These are phyloP conservation scores for Trametes pubescens DNA, from an alignment of 1,284 basidiomycete genomes.

Conservation along the genomic window DNA sequence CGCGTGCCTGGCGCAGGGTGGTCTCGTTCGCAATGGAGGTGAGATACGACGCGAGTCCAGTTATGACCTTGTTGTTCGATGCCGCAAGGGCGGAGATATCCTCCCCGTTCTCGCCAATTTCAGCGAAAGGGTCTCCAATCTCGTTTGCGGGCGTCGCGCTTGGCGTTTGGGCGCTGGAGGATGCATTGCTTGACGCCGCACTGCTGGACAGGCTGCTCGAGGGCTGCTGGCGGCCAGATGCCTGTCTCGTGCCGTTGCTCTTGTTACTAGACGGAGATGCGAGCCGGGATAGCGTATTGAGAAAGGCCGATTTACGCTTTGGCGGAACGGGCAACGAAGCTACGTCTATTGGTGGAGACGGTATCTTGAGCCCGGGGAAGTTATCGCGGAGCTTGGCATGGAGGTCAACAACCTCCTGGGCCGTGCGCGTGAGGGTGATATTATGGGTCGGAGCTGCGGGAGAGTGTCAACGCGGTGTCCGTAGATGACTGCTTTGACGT, in stretches of 20 bases:
- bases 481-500: constrained; percentile 28
- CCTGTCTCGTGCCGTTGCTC: constrained; percentile 47
- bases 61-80: constrained; percentile 58
- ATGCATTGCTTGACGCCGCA: constrained; percentile 42
- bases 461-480: constrained; percentile 37
- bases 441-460: constrained; percentile 84
- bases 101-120: constrained; percentile 47
- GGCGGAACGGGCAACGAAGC: constrained; percentile 59
- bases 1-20: constrained; percentile 65
- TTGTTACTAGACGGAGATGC: constrained; percentile 68
- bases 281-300: constrained; percentile 82
- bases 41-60: constrained; percentile 80
- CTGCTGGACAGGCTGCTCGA: constrained; percentile 33
- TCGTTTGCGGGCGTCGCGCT: constrained; percentile 63
- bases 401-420: constrained; percentile 78
- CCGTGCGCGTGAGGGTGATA: constrained; percentile 82
- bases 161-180: constrained; percentile 53
- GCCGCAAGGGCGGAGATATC: constrained; percentile 33
- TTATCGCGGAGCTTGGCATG: constrained; percentile 75
- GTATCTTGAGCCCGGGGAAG: constrained; percentile 61
- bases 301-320: constrained; percentile 82
- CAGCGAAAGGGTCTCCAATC: constrained; percentile 65
- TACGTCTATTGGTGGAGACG: constrained; percentile 67
- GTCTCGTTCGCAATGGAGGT: constrained; percentile 78
- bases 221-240: constrained; percentile 40